Conservation (phyloP, 495 filamentous ascomycete genomes). For the Trichocladium antarcticum region DNA sequence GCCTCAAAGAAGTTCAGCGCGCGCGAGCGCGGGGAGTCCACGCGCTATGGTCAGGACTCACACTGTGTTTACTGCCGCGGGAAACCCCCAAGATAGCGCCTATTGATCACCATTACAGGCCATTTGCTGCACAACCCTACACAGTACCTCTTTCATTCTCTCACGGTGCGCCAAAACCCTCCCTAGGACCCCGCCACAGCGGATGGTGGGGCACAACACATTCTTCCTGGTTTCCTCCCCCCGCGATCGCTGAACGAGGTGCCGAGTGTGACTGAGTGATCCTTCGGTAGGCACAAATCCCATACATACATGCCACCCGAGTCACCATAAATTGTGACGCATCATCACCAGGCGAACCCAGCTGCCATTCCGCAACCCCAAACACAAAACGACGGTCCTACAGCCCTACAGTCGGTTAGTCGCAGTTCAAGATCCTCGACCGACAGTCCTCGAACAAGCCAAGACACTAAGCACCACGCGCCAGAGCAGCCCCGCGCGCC, state of each 20-base stretch:
- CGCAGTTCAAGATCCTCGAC: neutral
- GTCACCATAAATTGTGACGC: neutral
- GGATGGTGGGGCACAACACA: slow-evolving; percentile 22
- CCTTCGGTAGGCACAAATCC: neutral
- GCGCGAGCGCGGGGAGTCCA: neutral
- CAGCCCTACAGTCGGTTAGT: neutral
- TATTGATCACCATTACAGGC: neutral
- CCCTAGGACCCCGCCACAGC: slow-evolving; percentile 20
- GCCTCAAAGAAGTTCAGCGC: neutral
- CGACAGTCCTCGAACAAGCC: neutral
- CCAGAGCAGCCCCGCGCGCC: neutral
- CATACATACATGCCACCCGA: no score
- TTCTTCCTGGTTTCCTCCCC: slow-evolving; percentile 5
- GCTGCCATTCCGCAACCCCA: neutral
- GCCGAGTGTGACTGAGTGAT: neutral
- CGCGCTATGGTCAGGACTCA: neutral
- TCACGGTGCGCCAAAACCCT: neutral
- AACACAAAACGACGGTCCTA: neutral
- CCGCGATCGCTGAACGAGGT: neutral
- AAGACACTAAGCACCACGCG: neutral
- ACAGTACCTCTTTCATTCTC: no score
- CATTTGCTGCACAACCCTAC: slow-evolving; percentile 1
- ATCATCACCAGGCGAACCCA: neutral
- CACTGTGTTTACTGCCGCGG: neutral
- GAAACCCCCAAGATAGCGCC: neutral